Conservation (phyloP, 1,139 yeast species). For the Candida pseudoviswanathii region DNA sequence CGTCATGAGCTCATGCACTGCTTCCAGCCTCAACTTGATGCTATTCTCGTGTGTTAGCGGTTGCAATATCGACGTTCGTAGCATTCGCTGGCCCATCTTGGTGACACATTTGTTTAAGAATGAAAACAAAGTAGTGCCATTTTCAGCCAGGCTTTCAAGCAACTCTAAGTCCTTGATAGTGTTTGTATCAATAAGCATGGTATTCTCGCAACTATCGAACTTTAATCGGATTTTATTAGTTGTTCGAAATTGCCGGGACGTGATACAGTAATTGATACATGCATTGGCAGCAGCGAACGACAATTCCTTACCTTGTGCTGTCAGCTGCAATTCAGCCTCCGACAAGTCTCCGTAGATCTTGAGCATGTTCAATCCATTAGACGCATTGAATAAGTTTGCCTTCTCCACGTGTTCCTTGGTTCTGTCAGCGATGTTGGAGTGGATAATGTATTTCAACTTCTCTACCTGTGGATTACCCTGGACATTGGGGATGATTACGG, state of each 20-base stretch:
- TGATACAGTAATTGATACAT: constrained; percentile 23
- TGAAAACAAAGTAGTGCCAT: constrained; percentile 32
- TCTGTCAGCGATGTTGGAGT: constrained; percentile 27
- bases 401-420: constrained; percentile 24
- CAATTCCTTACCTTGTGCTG: constrained; percentile 22
- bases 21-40: constrained; percentile 31
- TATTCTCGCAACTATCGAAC: constrained; percentile 39
- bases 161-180: constrained; percentile 40
- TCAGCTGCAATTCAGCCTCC: constrained; percentile 20
- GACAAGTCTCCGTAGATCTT: constrained; percentile 8
- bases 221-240: constrained; percentile 34
- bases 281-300: constrained; percentile 39
- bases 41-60: constrained; percentile 41
- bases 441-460: constrained; percentile 36
- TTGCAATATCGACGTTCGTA: constrained; percentile 43
- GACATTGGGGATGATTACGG: constrained; percentile 32
- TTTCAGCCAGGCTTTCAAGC: constrained; percentile 29
- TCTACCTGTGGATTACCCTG: constrained; percentile 26
- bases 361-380: constrained; percentile 11
- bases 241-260: constrained; percentile 10
- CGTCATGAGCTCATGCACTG: constrained; percentile 33
- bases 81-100: constrained; percentile 45
- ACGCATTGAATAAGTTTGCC: constrained; percentile 23
- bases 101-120: constrained; percentile 40
- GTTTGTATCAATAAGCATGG: constrained; percentile 41